These are phyloP conservation scores for Cyclotella sp. DNA, from an alignment of 108 stramenopile genomes.

Conservation along the genomic window DNA sequence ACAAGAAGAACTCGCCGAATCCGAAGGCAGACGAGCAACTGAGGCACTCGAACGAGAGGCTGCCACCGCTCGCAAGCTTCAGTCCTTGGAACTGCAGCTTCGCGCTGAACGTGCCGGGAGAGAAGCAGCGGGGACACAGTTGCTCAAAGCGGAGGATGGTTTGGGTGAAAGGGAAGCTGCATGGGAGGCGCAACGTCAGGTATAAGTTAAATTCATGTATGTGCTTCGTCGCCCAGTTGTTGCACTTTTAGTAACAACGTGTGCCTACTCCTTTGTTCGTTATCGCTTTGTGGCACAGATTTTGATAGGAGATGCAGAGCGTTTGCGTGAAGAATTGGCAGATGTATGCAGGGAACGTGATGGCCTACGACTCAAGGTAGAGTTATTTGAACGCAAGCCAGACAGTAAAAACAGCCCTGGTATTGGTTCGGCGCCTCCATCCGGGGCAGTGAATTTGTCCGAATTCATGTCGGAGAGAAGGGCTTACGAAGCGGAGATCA, in stretches of 20 bases:
- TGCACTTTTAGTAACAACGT: background rate
- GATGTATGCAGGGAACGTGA: conserved; percentile 75
- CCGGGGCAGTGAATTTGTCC: conserved; percentile 59
- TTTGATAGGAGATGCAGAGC: conserved; percentile 82
- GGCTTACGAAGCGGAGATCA: conserved; percentile 87
- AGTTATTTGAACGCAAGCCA: conserved; percentile 31
- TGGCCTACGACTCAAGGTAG: conserved; percentile 74
- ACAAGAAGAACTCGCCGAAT: conserved; percentile 79
- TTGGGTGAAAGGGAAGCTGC: conserved; percentile 84
- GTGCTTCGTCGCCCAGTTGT: background rate
- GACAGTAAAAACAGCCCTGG: conserved; percentile 31
- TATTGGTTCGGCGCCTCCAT: conserved; percentile 32
- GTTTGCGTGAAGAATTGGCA: conserved; percentile 74
- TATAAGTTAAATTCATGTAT: background rate
- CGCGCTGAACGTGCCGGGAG: conserved; percentile 85
- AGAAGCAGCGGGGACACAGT: conserved; percentile 76
- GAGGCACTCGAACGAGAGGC: conserved; percentile 92
- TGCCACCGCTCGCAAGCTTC: conserved; percentile 72
- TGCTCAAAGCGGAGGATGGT: conserved; percentile 84
- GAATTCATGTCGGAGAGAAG: conserved; percentile 82
- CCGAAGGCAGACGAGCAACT: conserved; percentile 81
- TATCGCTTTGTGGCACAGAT: conserved; percentile 35
- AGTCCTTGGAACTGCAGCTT: conserved; percentile 80
- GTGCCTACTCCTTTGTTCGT: background rate
- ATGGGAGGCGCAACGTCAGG: conserved; percentile 83